Conservation (phyloP, 257 asterid species). For the Jacaranda copaia region DNA sequence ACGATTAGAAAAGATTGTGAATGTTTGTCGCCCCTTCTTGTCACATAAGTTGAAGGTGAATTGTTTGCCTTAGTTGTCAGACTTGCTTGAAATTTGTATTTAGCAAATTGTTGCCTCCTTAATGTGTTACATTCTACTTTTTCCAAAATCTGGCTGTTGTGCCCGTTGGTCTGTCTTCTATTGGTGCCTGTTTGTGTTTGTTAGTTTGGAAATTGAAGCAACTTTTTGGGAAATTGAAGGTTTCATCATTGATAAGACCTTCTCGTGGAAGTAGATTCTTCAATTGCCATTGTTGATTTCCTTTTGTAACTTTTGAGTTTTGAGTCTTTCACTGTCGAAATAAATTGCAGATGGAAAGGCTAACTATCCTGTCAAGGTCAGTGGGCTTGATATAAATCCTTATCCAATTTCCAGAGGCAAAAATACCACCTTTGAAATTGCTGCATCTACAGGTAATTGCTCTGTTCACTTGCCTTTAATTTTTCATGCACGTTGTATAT, state of each 20-base stretch:
- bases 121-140: background rate
- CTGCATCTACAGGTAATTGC: slow-evolving; percentile 71
- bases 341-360: slow-evolving; percentile 60
- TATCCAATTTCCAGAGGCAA: slow-evolving; percentile 67
- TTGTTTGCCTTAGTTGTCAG: background rate
- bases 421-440: slow-evolving; percentile 64
- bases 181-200: slow-evolving; percentile 15
- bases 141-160: background rate
- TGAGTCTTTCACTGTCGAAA: background rate
- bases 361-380: slow-evolving; percentile 70
- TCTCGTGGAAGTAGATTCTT: background rate
- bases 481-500: background rate
- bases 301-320: background rate
- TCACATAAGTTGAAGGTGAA: background rate
- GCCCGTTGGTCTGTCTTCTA: background rate
- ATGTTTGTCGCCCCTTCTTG: background rate
- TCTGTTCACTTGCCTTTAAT: slow-evolving; percentile 3
- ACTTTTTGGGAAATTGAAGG: background rate
- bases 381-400: slow-evolving; percentile 68
- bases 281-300: background rate
- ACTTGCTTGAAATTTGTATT: background rate
- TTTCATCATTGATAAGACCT: background rate
- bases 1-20: background rate
- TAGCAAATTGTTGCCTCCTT: background rate
- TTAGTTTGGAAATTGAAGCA: background rate